Conservation (phyloP, 2,329 filamentous ascomycete genomes). For the Colletotrichum sp. region DNA sequence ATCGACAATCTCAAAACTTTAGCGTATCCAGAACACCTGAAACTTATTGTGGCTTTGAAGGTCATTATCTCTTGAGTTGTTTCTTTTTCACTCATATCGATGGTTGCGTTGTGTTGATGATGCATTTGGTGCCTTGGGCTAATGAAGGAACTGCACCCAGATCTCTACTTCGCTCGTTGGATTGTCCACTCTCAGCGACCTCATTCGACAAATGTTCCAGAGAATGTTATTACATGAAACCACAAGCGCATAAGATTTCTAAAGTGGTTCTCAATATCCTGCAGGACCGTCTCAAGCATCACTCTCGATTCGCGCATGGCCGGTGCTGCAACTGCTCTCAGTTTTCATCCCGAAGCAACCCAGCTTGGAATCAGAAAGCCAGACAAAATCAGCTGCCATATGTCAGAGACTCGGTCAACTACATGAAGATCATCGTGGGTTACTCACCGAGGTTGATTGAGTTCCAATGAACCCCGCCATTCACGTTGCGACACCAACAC, state of each 20-base stretch:
- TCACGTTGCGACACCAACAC: not conserved
- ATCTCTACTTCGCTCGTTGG: not conserved
- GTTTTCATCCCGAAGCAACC: not conserved
- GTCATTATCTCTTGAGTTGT: fast-evolving
- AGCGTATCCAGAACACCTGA: not conserved
- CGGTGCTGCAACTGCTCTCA: not conserved
- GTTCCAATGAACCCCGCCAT: not conserved
- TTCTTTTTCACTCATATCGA: fast-evolving
- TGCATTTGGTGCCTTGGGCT: not conserved
- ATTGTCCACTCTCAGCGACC: not conserved
- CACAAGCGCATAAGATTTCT: not conserved
- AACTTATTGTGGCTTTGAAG: fast-evolving
- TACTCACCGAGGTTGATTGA: not conserved
- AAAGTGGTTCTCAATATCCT: fast-evolving
- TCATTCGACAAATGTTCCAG: not conserved
- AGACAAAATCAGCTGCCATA: not conserved
- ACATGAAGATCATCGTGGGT: not conserved
- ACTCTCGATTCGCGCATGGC: not conserved
- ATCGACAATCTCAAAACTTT: not conserved
- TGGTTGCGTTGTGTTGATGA: not conserved
- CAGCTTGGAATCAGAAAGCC: not conserved
- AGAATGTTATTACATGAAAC: no score
- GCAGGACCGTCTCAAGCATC: not conserved
- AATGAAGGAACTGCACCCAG: fast-evolving
- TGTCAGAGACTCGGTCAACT: not conserved